Percentiles rank a stretch among this genome's conserved stretches.
phyloP scores from a whole-genome alignment of 2,329 filamentous ascomycete genomes.

The Cladosporium velox region DNA sequence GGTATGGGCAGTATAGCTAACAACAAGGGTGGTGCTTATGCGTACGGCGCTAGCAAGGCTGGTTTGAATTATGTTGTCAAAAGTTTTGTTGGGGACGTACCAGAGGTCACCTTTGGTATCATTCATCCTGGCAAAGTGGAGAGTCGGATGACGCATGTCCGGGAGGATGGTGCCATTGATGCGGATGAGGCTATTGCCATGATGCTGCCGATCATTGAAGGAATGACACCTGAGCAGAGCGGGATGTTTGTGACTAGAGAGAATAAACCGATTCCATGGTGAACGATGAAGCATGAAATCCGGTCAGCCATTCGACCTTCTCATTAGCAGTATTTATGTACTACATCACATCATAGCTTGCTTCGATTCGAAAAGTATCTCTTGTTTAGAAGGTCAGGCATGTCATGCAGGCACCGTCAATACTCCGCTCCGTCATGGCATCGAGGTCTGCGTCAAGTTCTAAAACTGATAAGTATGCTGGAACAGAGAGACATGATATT shows the following conservation, averaged over 20 bases:
- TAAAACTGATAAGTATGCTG: neutral
- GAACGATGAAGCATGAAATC: no score
- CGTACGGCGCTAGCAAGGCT: conserved; percentile 20
- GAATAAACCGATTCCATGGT: conserved; percentile 18
- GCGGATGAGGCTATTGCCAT: conserved; percentile 16
- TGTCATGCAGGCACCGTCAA: neutral
- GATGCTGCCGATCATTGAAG: conserved; percentile 19
- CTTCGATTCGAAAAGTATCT: neutral
- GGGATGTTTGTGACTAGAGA: conserved; percentile 19
- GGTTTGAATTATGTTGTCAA: conserved; percentile 20
- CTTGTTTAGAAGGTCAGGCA: neutral
- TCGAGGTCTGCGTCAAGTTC: neutral
- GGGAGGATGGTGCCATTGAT: conserved; percentile 17
- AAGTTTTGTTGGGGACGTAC: conserved; percentile 15
- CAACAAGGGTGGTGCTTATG: conserved; percentile 18
- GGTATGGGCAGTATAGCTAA: conserved; percentile 19
- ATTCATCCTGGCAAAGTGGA: conserved; percentile 21
- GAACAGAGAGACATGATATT: neutral
- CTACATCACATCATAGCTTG: neutral
- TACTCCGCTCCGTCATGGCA: neutral
- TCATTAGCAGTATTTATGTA: neutral
- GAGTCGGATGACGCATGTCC: conserved; percentile 19
- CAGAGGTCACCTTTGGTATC: conserved; percentile 15
- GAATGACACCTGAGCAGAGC: conserved; percentile 9
- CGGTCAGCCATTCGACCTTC: no score